Base-by-base conservation (phyloP, 495 filamentous ascomycete species). In the Annulohypoxylon stygium region DNA sequence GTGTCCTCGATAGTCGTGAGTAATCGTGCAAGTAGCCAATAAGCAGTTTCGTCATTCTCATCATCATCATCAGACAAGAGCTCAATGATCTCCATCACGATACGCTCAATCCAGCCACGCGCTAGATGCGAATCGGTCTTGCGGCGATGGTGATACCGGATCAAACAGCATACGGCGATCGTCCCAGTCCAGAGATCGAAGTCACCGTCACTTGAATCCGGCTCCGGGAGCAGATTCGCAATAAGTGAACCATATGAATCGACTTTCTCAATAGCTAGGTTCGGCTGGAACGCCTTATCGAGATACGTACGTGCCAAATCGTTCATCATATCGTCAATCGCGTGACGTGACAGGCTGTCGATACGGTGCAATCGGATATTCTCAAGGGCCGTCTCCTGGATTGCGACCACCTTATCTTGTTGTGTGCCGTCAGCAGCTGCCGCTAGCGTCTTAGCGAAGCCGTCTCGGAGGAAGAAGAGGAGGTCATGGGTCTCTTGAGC, bases 1-100 rank as follows among this genome's bases (percentile, higher is more conserved):
- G 65, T 68, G 18, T 81, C 81, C 12, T 74, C 74, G 18, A 81
- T 33, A 0, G 72, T 75, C 1, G 75, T 64, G 20, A 81, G 75
- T 4, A 80, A 67, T 14, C 71, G 67, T 0, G 76, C 65, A 0
- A 85, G 66, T 0, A 79, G 55, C 65, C 71, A 70, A 41, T 80
- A 83, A 1, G 79, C 83, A 10, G 74, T 71, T 61, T 78, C 81
- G 61, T 85, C 83, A 45, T 85, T 85, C 14, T 80, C 73, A 8
- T 76, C 74, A 58, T 85, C 83, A 4, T 80, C 80, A 30, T 85
- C 83, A 0, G 81, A 83, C 2, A 85, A 78, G 25, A 85, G 76
- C 55, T 85, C 80, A 2, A 85, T 51, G 11, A 73, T 75, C 10
- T 76, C 37, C 30, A 82, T 82, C 51, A 85, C 71, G 6, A 78